Percentiles rank a stretch among this genome's conserved stretches.
These are phyloP conservation scores for Starmera caribaea DNA, from an alignment of 805 yeast genomes.

Conservation along the genomic window DNA sequence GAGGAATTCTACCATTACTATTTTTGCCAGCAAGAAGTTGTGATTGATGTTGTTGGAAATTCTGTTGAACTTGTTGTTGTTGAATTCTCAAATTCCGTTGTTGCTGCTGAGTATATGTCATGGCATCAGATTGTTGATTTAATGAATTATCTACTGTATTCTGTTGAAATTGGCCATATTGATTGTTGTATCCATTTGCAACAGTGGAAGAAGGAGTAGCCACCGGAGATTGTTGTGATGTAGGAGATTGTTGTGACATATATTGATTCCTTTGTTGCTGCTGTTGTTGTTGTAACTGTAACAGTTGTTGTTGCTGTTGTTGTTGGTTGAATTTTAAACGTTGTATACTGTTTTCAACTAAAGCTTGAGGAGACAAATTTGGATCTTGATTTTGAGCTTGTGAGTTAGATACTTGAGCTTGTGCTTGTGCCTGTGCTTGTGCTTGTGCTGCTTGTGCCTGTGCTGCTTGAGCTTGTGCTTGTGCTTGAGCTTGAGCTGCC, in stretches of 20 bases:
- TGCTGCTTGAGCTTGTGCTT: slow-evolving; percentile 4
- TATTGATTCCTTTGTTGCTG: neutral
- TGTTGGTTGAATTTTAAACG: slow-evolving; percentile 23
- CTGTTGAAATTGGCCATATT: slow-evolving; percentile 2
- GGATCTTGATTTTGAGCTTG: neutral
- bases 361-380: slow-evolving; percentile 3
- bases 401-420: neutral
- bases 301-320: slow-evolving; percentile 13
- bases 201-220: neutral
- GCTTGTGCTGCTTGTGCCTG: slow-evolving; percentile 6
- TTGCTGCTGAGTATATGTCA: slow-evolving; percentile 16
- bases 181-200: slow-evolving; percentile 1
- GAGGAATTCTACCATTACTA: slow-evolving; percentile 8
- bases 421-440: slow-evolving; percentile 15
- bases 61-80: slow-evolving; percentile 16
- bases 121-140: slow-evolving; percentile 11
- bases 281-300: neutral
- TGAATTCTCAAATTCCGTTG: too few species aligned
- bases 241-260: too few species aligned
- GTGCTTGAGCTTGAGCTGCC: slow-evolving; percentile 10
- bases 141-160: slow-evolving; percentile 4
- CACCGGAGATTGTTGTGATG: neutral
- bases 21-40: slow-evolving; percentile 17
- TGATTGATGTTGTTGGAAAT: slow-evolving; percentile 18
- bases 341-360: slow-evolving; percentile 14